These are phyloP conservation scores for Gynandropsis gynandra DNA, from an alignment of 345 rosid genomes.

Conservation along the genomic window DNA sequence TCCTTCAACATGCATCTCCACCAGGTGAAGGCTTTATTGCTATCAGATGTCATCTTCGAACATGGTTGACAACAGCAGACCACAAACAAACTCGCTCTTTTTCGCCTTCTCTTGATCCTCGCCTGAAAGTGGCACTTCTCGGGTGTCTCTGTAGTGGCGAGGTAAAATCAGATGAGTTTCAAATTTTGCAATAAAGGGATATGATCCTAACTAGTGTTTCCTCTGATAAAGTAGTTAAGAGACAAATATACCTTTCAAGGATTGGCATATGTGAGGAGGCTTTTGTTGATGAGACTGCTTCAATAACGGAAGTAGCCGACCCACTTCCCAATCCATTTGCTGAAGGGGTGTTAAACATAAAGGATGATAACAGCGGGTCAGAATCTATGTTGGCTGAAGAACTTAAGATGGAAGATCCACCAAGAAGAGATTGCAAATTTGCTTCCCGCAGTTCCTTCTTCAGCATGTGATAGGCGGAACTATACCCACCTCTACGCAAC, in stretches of 20 bases:
- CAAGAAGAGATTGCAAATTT: constrained; percentile 53
- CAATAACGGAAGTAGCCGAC: constrained; percentile 17
- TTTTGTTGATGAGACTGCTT: constrained; percentile 8
- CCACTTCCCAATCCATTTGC: constrained; percentile 22
- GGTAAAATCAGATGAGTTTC: constrained; percentile 8
- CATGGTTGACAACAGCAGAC: constrained; percentile 50
- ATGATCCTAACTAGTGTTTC: not conserved
- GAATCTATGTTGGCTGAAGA: constrained; percentile 52
- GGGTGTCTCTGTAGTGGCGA: constrained; percentile 31
- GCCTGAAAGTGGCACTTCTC: constrained; percentile 31
- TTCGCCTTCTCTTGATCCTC: constrained; percentile 54
- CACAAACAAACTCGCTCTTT: constrained; percentile 52
- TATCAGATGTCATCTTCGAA: constrained; percentile 43
- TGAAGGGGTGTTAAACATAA: constrained; percentile 35
- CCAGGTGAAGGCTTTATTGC: constrained; percentile 9
- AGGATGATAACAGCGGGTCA: constrained; percentile 65
- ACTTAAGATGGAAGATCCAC: constrained; percentile 47
- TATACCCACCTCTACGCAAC: constrained; percentile 51
- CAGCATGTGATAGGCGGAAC: constrained; percentile 47
- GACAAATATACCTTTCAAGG: constrained; percentile 38
- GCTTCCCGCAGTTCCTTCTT: constrained; percentile 69
- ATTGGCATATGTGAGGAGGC: constrained; percentile 22
- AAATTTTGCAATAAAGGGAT: not conserved
- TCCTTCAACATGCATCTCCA: constrained; percentile 19
- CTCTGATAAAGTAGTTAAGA: not conserved